Evolutionary conservation across 1,284 basidiomycete genomes (phyloP).

Genomic region (Earliella scabrosa): DNA sequence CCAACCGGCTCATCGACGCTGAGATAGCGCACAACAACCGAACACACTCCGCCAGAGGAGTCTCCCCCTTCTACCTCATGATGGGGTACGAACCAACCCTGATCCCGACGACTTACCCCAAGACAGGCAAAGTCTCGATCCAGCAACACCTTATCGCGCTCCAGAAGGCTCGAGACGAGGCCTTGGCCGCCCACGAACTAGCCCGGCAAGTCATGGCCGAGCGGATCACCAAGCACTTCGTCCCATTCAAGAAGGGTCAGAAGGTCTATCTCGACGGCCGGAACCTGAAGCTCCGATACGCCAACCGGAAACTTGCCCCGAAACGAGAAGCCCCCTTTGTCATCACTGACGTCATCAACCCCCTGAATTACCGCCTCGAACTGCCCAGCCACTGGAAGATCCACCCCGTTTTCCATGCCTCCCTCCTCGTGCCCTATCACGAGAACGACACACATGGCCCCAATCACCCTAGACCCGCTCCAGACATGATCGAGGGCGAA

Average conservation of each 20-base stretch:
- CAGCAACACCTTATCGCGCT: background rate
- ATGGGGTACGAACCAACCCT: background rate
- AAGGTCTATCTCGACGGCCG: background rate
- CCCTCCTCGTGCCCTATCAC: slow-evolving; percentile 2
- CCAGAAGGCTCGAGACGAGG: background rate
- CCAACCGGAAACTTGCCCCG: background rate
- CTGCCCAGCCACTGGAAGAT: background rate
- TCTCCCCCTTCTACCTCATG: slow-evolving; percentile 33
- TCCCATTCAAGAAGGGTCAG: slow-evolving; percentile 1
- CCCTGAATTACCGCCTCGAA: background rate
- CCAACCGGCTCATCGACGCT: slow-evolving; percentile 23
- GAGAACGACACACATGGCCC: slow-evolving; percentile 15
- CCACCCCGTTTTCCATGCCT: slow-evolving; percentile 15
- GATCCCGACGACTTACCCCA: background rate
- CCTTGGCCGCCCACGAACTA: background rate
- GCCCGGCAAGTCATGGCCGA: background rate
- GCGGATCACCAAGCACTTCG: background rate
- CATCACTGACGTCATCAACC: background rate
- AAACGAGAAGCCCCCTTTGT: background rate
- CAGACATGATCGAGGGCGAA: no score
- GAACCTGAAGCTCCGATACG: background rate
- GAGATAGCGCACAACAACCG: slow-evolving; percentile 31
- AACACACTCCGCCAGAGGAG: slow-evolving; percentile 24
- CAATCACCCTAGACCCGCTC: slow-evolving; percentile 3
- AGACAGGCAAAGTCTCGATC: background rate